Base-by-base conservation (phyloP, 768 basidiomycete species). In the Naganishia randhawae region DNA sequence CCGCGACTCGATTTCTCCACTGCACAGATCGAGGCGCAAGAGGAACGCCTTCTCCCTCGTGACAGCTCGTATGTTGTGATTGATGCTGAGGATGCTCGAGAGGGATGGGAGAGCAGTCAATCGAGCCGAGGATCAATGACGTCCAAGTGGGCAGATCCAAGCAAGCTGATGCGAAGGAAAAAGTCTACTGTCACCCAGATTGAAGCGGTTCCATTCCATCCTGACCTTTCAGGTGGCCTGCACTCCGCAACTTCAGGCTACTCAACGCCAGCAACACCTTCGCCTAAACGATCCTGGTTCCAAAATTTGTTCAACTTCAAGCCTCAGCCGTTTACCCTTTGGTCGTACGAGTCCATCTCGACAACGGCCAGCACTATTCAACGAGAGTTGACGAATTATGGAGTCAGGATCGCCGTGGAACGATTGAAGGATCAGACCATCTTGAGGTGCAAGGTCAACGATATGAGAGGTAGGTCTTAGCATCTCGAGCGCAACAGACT, bases 301-400 rank as follows among this genome's bases (percentile, higher is more conserved):
- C 86, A 87, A 50, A 89, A 87, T 73, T 84, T 96, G 48, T 94
- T 97, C 85, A 89, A 86, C 76, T 88, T 91, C 82, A 91, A 88
- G 74, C 86, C 90, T 13, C 63, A 74, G 8, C 71, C 81, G 27
- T 81, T 79, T 70, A 80, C 79, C 0, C 72, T 83, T 52, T 73
- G 78, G 68, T 82, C 82, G 14, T 76, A 74, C 62, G 80, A 82
- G 66, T 77, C 76, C 41, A 78, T 79, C 13, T 83, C 86, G 70
- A 86, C 84, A 45, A 89, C 92, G 7, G 83, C 89, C 55, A 85
- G 86, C 72, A 87, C 89, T 74, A 90, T 90, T 78, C 84, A 86
- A 68, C 83, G 86, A 54, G 78, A 93, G 50, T 82, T 99, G 70
- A 85, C 86, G 77, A 84, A 81, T 17, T 83, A 92, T 75, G 87